Base-by-base conservation (phyloP, 2,329 filamentous ascomycete genomes). In the Coniochaeta sp. region DNA sequence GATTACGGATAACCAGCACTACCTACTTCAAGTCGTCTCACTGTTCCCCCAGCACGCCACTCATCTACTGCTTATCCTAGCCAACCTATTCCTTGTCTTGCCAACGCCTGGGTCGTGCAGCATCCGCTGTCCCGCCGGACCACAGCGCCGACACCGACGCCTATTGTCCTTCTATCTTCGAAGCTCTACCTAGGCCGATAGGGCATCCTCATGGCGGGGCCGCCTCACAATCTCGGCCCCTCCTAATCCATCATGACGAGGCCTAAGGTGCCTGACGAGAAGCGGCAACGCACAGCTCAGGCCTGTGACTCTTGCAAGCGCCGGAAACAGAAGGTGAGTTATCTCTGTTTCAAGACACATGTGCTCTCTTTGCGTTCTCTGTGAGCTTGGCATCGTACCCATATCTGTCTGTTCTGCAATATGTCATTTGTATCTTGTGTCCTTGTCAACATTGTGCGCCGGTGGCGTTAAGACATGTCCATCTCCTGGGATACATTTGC, bases 271-370 rank as follows among this genome's bases (percentile, higher is more conserved):
- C 76, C 80, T 34, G 77, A 79, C 65, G 82, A 87, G 64, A 83
- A 86, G 71, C 79, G 85, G 64, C 81, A 85, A 72, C 81, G 86
- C 66, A 88, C 81, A 58, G 82, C 82, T 28, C 81, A 84, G 65
- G 86, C 86, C 44, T 89, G 86, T 70, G 82, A 86, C 64, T 82
- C 77, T 63, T 89, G 86, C 74, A 88, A 86, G 72, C 78, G 80
- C 62, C 80, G 85, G 63, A 89, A 89, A 71, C 85, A 88, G 73
- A 89, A 88, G 78, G 86, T 85, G 68, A 77, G 80, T 67, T 58
- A 34, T 59, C 58, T 43, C 24, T 31, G 24, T 43, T 60, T 16
- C 22, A 47, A 47, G 59, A 28, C 55, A 55, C 40, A 40, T 40
- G 19, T 58, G 60, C 56, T 58, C 31, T 28, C 28, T 28, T 44